These are phyloP conservation scores for Escovopsis sp. DNA, from an alignment of 2,329 filamentous ascomycete species.

Conservation along the genomic window DNA sequence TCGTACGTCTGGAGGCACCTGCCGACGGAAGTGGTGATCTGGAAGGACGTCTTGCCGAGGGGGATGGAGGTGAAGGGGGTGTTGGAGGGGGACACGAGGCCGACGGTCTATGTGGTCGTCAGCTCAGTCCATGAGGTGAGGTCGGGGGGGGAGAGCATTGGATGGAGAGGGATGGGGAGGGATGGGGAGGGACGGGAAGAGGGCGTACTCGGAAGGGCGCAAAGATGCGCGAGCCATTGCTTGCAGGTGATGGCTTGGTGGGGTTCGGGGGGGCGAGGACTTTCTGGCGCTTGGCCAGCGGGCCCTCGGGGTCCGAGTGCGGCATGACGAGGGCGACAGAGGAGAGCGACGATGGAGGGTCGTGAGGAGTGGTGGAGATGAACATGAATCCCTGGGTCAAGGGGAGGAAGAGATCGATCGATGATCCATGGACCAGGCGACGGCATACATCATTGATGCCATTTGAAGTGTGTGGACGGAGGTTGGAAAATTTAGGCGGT, in stretches of 20 bases:
- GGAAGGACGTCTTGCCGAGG: constrained; percentile 86
- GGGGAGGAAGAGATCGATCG: constrained; percentile 4
- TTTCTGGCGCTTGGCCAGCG: constrained; percentile 65
- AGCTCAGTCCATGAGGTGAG: too few relatives aligned
- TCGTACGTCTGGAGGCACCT: constrained; percentile 91
- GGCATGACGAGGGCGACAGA: constrained; percentile 28
- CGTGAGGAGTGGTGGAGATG: constrained; percentile 4
- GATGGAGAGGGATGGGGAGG: neutral
- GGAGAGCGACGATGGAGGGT: constrained; percentile 1
- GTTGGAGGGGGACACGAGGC: constrained; percentile 76
- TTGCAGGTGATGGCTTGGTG: constrained; percentile 18
- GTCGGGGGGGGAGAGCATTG: neutral
- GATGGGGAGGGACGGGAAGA: too few relatives aligned
- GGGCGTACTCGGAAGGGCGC: constrained; percentile 71
- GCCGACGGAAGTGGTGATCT: constrained; percentile 91
- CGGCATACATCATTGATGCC: too few relatives aligned
- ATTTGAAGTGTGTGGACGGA: too few relatives aligned
- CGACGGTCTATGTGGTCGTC: constrained; percentile 83
- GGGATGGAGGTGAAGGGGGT: constrained; percentile 85
- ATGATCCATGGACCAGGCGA: constrained; percentile 1
- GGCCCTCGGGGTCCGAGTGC: constrained; percentile 42
- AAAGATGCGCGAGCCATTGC: constrained; percentile 63
- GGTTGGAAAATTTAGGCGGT: constrained; percentile 16
- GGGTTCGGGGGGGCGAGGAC: constrained; percentile 26
- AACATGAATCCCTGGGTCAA: too few relatives aligned